Evolutionary conservation across 176 grass and related monocot species (phyloP), one percentile per base, ranked within the genome.

Genomic region (Olyra latifolia): DNA sequence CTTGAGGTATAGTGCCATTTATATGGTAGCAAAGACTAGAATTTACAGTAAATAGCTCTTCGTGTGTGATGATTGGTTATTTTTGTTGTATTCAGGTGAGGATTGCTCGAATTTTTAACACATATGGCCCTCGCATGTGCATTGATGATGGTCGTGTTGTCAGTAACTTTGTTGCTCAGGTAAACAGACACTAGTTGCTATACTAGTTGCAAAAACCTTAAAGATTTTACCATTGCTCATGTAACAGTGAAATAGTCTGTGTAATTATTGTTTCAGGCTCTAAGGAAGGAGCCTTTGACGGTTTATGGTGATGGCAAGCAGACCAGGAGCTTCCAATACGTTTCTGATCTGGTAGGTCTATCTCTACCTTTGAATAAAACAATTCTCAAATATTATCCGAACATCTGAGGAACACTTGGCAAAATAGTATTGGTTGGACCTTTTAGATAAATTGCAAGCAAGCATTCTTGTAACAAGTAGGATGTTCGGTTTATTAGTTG

Each of bases 151-250:
- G 94, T 4, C 94, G 91, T 69, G 91, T 97, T 40, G 94, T 97
- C 76, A 97, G 94, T 63, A 97, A 97, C 79, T 97, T 97, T 75
- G 94, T 97, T 72, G 91, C 91, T 68, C 94, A 97, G 94, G 94
- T 94, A 88, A 74, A 60, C 60, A 62, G 10, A 3, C 7, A 0
- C 25, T 7, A 39, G 38, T 78, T 80, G n/a, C 16, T 73, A 39
- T 52, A 40, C 6, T 68, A 11, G 14, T 32, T 59, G 24, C 4
- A 24, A 57, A 71, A 25, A 38, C 3, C 0, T 5, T 4, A 41
- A 77, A 25, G 4, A 57, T 57, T 7, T 0, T 55, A 0, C 25
- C 20, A 10, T 48, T 83, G 1, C 11, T 77, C 39, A 73, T 63
- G 10, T 76, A 29, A 7, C 23, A 72, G 23, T 66, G 48, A 45